phyloP scores from a whole-genome alignment of 768 basidiomycete species.

The Termitomyces bulborhizus region DNA sequence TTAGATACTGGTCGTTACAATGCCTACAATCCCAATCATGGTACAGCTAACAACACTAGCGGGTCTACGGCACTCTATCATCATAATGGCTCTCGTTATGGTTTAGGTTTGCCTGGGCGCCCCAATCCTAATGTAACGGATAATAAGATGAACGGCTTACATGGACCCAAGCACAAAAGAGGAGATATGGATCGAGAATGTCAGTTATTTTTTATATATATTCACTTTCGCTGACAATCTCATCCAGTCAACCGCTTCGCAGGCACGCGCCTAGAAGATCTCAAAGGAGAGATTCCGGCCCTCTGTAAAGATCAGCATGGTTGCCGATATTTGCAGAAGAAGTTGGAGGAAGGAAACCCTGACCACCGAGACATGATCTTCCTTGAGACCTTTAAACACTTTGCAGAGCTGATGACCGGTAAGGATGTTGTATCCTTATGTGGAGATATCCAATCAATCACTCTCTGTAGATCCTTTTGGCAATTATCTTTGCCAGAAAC shows the following conservation, averaged over 20 bases:
- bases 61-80: slow-evolving; percentile 78
- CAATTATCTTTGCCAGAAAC: slow-evolving; percentile 97
- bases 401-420: slow-evolving; percentile 98
- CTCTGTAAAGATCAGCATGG: slow-evolving; percentile 99
- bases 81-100: slow-evolving; percentile 74
- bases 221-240: slow-evolving; percentile 4
- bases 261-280: slow-evolving; percentile 90
- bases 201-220: slow-evolving; percentile 20
- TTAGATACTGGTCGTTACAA: slow-evolving; percentile 50
- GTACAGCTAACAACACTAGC: slow-evolving; percentile 29
- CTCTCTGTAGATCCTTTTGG: slow-evolving; percentile 82
- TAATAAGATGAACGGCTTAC: slow-evolving; percentile 82
- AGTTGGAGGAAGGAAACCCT: slow-evolving; percentile 91
- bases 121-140: slow-evolving; percentile 44
- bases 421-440: slow-evolving; percentile 14
- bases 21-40: slow-evolving; percentile 38
- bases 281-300: slow-evolving; percentile 89
- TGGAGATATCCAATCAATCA: background rate
- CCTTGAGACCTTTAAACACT: slow-evolving; percentile 95
- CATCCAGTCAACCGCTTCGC: slow-evolving; percentile 89
- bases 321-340: slow-evolving; percentile 97
- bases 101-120: slow-evolving; percentile 54
- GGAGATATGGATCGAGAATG: slow-evolving; percentile 90
- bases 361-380: slow-evolving; percentile 99
- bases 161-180: slow-evolving; percentile 92